Base-by-base conservation (phyloP, 805 yeast species). In the Pichia manshurica region DNA sequence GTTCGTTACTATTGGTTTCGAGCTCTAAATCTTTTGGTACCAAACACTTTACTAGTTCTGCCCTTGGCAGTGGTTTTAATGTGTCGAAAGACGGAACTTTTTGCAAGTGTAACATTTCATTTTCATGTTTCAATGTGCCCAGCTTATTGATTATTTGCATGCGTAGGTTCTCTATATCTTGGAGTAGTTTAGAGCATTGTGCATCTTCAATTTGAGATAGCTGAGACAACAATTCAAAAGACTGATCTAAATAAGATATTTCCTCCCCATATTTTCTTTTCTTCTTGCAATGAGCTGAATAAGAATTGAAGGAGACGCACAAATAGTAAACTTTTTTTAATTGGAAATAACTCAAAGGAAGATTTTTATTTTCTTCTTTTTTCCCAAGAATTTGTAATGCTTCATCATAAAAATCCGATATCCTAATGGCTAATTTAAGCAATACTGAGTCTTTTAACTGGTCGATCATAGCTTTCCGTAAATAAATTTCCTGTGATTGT, bases 401-500 rank as follows among this genome's bases (percentile, higher is more conserved):
- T 5, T 28, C 20, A 13, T 3, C 57, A 56, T 88, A 90, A 47
- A 68, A 78, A 2, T 72, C 72, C 0, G 85, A 69, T 0, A 80
- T 82, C 56, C 82, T 87, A 5, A 70, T 63, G 0, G 96, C 76
- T 39, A 90, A 64, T 55, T 79, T 77, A 0, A 93, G 74, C 3
- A 89, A 65, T 4, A 80, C 67, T 0, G 82, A 67, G 57, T 84
- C 80, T 55, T 81, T 84, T 56, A 78, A 58, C 12, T 70, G 67
- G 20, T 64, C 68, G 34, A 66, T 62, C 0, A 71, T 63, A 0
- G 96, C 88, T 56, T 82, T 81, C 42, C 76, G 79, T 96, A 96
- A 89, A 44, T 84, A 79, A 12, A 79, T 73, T 59, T 90, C 96
- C 63, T 89, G 96, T 0, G 96, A 93, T 57, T 87, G 96, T 0